Conservation (phyloP, 2,329 filamentous ascomycete species). For the Hypoxylon sp. region DNA sequence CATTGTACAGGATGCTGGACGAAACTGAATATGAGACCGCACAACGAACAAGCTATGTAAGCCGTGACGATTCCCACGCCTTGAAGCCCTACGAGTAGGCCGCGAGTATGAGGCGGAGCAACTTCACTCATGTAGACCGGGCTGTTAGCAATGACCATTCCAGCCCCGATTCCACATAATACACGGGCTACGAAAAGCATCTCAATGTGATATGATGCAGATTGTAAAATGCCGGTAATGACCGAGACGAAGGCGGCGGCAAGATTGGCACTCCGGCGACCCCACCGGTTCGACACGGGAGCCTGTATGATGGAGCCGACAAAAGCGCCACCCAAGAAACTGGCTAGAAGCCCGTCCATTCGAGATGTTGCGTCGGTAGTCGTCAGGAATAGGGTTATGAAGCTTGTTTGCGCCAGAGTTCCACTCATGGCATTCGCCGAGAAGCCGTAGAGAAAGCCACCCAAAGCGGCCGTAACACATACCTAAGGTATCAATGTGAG, state of each 20-base stretch:
- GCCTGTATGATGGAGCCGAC: slow-evolving; percentile 42
- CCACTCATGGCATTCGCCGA: slow-evolving; percentile 50
- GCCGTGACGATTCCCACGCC: slow-evolving; percentile 48
- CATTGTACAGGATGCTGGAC: slow-evolving; percentile 45
- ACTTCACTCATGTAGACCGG: slow-evolving; percentile 50
- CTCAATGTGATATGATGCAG: slow-evolving; percentile 42
- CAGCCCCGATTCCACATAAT: slow-evolving; percentile 44
- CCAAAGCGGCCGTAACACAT: slow-evolving; percentile 45
- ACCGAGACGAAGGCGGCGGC: slow-evolving; percentile 38
- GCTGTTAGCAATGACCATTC: slow-evolving; percentile 45
- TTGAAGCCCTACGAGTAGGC: slow-evolving; percentile 46
- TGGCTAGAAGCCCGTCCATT: slow-evolving; percentile 33
- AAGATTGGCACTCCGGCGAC: slow-evolving; percentile 42
- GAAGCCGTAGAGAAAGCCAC: slow-evolving; percentile 51
- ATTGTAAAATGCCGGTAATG: slow-evolving; percentile 41
- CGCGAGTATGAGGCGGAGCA: slow-evolving; percentile 47
- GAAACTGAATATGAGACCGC: slow-evolving; percentile 46
- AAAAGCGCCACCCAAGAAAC: slow-evolving; percentile 42
- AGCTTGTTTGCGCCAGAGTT: slow-evolving; percentile 49
- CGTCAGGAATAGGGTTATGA: slow-evolving; percentile 47
- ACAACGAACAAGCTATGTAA: slow-evolving; percentile 45
- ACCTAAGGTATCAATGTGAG: slow-evolving; percentile 32
- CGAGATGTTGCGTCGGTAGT: slow-evolving; percentile 19
- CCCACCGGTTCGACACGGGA: slow-evolving; percentile 40
- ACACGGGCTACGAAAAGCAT: slow-evolving; percentile 45